phyloP scores from a whole-genome alignment of 2,329 filamentous ascomycete species.

The Cladosporium colombiae region DNA sequence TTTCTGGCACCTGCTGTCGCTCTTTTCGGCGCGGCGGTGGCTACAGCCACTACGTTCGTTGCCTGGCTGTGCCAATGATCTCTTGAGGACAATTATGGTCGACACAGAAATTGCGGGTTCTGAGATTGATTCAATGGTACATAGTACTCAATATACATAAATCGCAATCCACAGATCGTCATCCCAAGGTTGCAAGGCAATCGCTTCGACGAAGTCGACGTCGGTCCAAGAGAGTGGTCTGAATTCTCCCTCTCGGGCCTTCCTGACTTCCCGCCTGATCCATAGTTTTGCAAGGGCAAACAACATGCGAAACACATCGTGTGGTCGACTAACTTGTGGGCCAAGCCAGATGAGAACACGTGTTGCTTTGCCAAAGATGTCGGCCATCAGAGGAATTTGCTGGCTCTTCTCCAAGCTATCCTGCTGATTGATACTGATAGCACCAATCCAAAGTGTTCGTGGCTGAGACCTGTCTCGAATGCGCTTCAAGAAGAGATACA shows the following conservation, averaged over 20 bases:
- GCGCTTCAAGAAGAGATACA: no score
- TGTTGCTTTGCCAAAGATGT: not conserved
- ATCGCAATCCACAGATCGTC: no score
- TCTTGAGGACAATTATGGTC: not conserved
- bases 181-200: no score
- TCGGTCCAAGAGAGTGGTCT: no score
- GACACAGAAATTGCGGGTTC: not conserved
- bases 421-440: not conserved
- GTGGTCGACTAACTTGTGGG: not conserved
- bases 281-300: not conserved
- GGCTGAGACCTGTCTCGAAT: no score
- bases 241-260: no score
- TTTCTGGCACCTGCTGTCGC: constrained; percentile 14
- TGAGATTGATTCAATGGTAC: not conserved
- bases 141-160: not conserved
- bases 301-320: not conserved
- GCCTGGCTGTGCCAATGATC: constrained; percentile 8
- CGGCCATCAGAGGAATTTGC: not conserved
- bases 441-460: not conserved
- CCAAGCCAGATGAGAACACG: not conserved
- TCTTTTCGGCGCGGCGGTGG: not conserved
- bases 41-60: not conserved
- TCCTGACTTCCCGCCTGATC: no score
- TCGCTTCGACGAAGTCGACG: no score
- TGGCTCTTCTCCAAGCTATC: not conserved